Evolutionary conservation across 208 protist species (phyloP), one percentile per base, ranked within the genome.

Genomic region (Acanthamoeba rhysodes): DNA sequence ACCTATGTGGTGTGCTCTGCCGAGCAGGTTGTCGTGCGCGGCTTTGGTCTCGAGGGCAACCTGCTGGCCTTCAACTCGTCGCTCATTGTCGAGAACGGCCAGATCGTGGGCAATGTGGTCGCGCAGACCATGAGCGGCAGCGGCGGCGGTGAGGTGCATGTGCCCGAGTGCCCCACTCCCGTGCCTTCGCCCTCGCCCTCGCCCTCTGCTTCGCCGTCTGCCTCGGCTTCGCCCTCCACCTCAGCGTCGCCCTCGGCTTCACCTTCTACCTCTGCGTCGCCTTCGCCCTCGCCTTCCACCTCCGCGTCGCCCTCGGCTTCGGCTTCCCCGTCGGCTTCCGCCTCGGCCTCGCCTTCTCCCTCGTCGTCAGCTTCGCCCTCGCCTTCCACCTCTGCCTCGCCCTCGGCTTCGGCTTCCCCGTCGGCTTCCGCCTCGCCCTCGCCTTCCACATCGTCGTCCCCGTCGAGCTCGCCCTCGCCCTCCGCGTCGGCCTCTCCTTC

Each of bases 131-230:
- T n/a, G 24, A n/a, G 2, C 53, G 70, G 70, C 32, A 41, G 12
- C 70, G 70, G 70, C 70, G n/a, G 70, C 70, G 70, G 70, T 48
- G 70, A 78, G 70, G 70, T 78, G 24, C 70, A 78, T 18, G 70
- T 78, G 29, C 70, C 70, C 32, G n/a, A 10, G 32, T 78, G 70
- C 70, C 70, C 53, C 53, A 59, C 53, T 59, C 59, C 59, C 24
- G 16, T n/a, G 59, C 24, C 59, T 0, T 66, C 59, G 22, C 59
- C 59, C 1, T 66, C 59, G 59, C 24, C 59, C 16, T 66, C 59
- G 59, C 59, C 59, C 59, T 66, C 59, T 4, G 59, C 59, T 27
- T 66, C 59, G 59, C 24, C 59, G 3, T 29, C 59, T 2, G 16
- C 12, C n/a, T 78, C 70, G n/a, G 0, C 70, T 0, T 78, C 70